Percentiles rank a stretch among this genome's conserved stretches.
Conservation (phyloP, 768 basidiomycete species). For the Amanita rimosa region DNA sequence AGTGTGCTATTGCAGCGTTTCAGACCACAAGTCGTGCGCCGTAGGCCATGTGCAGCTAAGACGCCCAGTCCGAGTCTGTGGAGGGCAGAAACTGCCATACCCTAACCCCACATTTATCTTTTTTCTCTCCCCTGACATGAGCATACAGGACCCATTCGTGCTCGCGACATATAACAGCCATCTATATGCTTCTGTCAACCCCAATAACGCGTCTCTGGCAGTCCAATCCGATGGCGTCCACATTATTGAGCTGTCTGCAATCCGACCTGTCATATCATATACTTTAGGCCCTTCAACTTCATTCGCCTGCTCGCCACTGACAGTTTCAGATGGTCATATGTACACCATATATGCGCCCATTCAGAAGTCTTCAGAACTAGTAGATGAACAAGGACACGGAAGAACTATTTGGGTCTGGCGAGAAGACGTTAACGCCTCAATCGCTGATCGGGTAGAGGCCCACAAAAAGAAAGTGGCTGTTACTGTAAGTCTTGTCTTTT, state of each 20-base stretch:
- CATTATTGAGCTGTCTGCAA: conserved; percentile 50
- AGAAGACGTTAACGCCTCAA: conserved; percentile 31
- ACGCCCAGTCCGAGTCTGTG: conserved; percentile 1
- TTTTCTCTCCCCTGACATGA: neutral
- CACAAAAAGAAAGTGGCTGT: conserved; percentile 23
- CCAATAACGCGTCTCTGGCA: conserved; percentile 38
- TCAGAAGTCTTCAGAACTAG: conserved; percentile 32
- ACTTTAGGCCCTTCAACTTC: conserved; percentile 55
- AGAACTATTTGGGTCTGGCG: conserved; percentile 55
- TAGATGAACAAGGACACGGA: conserved; percentile 23
- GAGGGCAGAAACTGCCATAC: neutral
- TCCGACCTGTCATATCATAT: conserved; percentile 59
- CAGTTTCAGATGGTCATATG: conserved; percentile 22
- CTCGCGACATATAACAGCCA: conserved; percentile 21
- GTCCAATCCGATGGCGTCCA: conserved; percentile 70
- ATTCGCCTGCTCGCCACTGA: conserved; percentile 51
- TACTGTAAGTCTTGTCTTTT: conserved; percentile 31
- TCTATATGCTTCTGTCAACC: conserved; percentile 2
- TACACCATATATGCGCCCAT: conserved; percentile 48
- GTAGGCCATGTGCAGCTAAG: neutral
- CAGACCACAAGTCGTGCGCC: neutral
- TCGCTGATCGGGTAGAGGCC: conserved; percentile 15
- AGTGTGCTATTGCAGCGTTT: conserved; percentile 23
- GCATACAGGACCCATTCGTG: conserved; percentile 25
- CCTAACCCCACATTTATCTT: conserved; percentile 8